Percentiles rank a stretch among this genome's conserved stretches.
Evolutionary conservation across 2,329 filamentous ascomycete genomes (phyloP).

Genomic region (Claviceps citrina): DNA sequence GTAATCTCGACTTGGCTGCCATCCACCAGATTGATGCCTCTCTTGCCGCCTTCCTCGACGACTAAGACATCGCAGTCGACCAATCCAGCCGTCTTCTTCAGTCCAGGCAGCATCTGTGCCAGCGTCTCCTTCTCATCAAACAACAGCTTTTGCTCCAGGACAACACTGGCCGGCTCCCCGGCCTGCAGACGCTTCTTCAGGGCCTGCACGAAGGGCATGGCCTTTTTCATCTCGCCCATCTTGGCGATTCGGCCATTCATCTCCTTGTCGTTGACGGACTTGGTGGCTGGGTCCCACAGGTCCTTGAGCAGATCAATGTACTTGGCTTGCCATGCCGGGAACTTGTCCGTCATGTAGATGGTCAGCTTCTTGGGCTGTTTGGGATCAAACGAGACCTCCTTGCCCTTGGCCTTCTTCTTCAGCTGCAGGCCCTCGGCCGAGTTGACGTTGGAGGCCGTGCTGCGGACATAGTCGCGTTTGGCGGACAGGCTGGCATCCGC

Average conservation of each 20-base stretch:
- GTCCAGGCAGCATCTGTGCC: slow-evolving; percentile 58
- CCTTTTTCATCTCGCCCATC: slow-evolving; percentile 84
- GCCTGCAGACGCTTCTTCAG: slow-evolving; percentile 70
- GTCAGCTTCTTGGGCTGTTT: slow-evolving; percentile 84
- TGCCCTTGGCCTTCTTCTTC: slow-evolving; percentile 90
- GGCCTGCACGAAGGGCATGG: slow-evolving; percentile 86
- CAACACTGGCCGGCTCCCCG: slow-evolving; percentile 48
- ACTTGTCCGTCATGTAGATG: slow-evolving; percentile 66
- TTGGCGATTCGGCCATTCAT: slow-evolving; percentile 67
- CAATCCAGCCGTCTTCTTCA: slow-evolving; percentile 61
- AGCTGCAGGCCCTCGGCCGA: slow-evolving; percentile 68
- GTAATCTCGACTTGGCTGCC: slow-evolving; percentile 41
- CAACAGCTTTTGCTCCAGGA: slow-evolving; percentile 69
- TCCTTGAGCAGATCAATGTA: slow-evolving; percentile 68
- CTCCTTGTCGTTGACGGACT: slow-evolving; percentile 63
- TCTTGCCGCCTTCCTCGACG: slow-evolving; percentile 56
- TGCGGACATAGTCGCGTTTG: slow-evolving; percentile 67
- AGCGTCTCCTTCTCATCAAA: slow-evolving; percentile 75
- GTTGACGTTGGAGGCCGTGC: slow-evolving; percentile 57
- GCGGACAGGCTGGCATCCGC: slow-evolving; percentile 55
- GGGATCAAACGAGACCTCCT: slow-evolving; percentile 69
- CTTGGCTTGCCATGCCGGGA: slow-evolving; percentile 82
- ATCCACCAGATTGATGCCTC: slow-evolving; percentile 38
- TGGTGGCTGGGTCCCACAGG: slow-evolving; percentile 45
- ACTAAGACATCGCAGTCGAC: slow-evolving; percentile 56